Percentiles rank a stretch among this genome's conserved stretches.
Evolutionary conservation across 2,329 filamentous ascomycete species (phyloP).

Genomic region (Fusarium nanum): DNA sequence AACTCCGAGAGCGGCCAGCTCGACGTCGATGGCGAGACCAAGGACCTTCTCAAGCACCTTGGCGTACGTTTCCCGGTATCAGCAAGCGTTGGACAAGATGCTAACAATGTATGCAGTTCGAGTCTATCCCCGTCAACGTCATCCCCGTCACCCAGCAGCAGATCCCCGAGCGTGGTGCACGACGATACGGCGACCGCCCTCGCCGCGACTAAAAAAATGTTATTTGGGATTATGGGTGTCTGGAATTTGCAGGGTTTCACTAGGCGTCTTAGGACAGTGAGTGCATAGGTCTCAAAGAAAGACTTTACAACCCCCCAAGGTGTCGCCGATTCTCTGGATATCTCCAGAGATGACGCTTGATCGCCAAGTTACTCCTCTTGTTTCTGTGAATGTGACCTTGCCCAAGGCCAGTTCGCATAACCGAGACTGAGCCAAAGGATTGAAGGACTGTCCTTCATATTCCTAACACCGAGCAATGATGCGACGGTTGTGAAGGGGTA

Average conservation of each 20-base stretch:
- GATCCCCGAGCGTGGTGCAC: constrained; percentile 79
- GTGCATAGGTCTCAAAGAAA: constrained; percentile 69
- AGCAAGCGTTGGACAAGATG: not conserved
- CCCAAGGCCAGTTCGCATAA: constrained; percentile 36
- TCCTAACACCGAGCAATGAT: not conserved
- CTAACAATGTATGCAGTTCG: constrained; percentile 75
- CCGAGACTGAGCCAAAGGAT: constrained; percentile 17
- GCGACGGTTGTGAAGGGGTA: constrained; percentile 28
- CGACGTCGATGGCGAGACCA: constrained; percentile 96
- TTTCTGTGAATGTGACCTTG: constrained; percentile 48
- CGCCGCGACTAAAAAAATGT: constrained; percentile 53
- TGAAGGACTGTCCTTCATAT: constrained; percentile 5
- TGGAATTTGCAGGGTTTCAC: constrained; percentile 59
- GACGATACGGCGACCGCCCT: constrained; percentile 78
- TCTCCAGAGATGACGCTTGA: constrained; percentile 84
- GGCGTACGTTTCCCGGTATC: constrained; percentile 76
- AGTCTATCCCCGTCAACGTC: constrained; percentile 96
- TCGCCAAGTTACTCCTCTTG: constrained; percentile 72
- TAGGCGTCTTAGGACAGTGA: constrained; percentile 70
- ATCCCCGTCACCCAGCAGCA: constrained; percentile 91
- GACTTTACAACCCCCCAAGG: constrained; percentile 75
- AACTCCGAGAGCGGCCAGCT: constrained; percentile 92
- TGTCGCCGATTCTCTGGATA: constrained; percentile 84
- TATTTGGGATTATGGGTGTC: constrained; percentile 54
- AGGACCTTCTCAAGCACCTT: constrained; percentile 98